A percentile compares a stretch with the other conserved stretches of the same genome.
Evolutionary conservation across 129 eudicot species (phyloP).

Genomic region (Lactuca sativa): DNA sequence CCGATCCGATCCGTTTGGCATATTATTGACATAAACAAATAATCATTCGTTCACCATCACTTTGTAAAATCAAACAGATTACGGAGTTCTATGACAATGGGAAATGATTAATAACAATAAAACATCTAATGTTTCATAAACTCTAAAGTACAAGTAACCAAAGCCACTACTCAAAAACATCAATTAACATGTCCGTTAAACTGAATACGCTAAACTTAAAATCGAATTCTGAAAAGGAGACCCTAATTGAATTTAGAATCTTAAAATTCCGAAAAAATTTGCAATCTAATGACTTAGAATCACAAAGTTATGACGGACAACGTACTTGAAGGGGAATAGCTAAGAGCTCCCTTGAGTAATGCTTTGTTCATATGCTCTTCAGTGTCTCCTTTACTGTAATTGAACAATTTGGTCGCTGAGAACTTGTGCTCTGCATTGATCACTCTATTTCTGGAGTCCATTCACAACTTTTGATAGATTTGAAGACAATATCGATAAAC

Average conservation of each 20-base stretch:
- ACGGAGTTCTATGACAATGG: background rate
- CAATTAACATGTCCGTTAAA: slow-evolving; percentile 1
- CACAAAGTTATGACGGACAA: background rate
- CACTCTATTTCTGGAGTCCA: background rate
- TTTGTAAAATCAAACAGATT: background rate
- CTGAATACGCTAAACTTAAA: background rate
- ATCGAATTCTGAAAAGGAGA: background rate
- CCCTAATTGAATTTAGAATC: slow-evolving; percentile 11
- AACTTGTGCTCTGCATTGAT: background rate
- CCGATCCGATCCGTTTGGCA: background rate
- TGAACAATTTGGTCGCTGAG: slow-evolving; percentile 32
- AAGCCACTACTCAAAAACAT: background rate
- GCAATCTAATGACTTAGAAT: background rate
- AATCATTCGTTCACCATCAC: background rate
- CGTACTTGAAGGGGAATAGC: slow-evolving; percentile 64
- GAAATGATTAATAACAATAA: slow-evolving; percentile 5
- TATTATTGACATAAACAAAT: background rate
- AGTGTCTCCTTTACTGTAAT: slow-evolving; percentile 48
- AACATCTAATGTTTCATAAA: background rate
- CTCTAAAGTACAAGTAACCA: background rate
- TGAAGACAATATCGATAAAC: background rate
- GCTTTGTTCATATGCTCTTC: slow-evolving; percentile 41
- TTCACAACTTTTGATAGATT: background rate
- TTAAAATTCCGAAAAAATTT: background rate
- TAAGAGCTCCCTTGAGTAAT: slow-evolving; percentile 43